Conservation (phyloP, 768 basidiomycete species). For the Coprinellus micaceus region DNA sequence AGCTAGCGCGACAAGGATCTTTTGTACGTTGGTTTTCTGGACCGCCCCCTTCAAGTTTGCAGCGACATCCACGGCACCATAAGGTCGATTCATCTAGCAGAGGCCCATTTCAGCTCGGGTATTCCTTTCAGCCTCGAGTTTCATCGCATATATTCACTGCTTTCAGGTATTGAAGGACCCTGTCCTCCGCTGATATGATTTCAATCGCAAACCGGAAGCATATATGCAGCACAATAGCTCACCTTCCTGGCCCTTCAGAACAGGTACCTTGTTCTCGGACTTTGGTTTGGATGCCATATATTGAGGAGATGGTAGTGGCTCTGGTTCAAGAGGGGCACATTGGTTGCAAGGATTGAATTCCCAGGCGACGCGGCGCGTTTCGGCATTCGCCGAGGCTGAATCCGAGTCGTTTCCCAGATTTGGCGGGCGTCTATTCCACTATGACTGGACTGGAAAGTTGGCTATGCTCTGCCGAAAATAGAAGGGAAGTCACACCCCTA, state of each 20-base stretch:
- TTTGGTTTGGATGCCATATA: constrained; percentile 53
- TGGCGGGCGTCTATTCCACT: too few species aligned
- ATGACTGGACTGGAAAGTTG: too few species aligned
- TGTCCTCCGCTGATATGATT: constrained; percentile 58
- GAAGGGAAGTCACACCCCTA: too few species aligned
- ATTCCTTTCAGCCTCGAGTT: not conserved
- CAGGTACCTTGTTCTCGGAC: constrained; percentile 46
- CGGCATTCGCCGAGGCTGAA: too few species aligned
- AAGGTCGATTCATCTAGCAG: constrained; percentile 85
- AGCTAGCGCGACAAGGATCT: constrained; percentile 77
- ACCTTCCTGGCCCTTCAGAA: constrained; percentile 80
- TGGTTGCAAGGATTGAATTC: not conserved
- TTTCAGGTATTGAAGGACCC: constrained; percentile 76
- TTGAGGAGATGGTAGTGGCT: constrained; percentile 10
- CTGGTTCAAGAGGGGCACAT: not conserved
- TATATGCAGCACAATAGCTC: not conserved
- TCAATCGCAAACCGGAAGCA: not conserved
- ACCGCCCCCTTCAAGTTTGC: constrained; percentile 90
- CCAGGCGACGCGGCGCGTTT: constrained; percentile 4
- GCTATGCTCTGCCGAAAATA: too few species aligned
- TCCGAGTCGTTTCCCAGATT: too few species aligned
- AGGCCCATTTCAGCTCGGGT: constrained; percentile 4
- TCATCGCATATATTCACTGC: constrained; percentile 36
- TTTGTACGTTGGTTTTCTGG: constrained; percentile 79
- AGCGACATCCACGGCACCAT: constrained; percentile 86